Evolutionary conservation across 1,284 basidiomycete genomes (phyloP), one percentile per base, ranked within the genome.

Genomic region (Schizopora paradoxa): DNA sequence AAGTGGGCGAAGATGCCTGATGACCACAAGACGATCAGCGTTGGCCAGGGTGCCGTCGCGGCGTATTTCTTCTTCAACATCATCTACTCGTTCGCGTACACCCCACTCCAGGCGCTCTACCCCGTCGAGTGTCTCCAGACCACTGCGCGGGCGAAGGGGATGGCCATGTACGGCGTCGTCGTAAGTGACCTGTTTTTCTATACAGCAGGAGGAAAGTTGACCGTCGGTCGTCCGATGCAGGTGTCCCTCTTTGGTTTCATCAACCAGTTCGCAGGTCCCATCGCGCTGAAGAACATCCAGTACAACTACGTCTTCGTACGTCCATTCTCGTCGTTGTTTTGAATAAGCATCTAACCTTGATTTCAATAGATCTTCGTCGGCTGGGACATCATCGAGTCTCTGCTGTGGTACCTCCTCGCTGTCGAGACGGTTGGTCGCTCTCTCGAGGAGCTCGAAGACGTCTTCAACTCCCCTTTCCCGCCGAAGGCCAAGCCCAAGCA

Each of bases 101-200:
- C 73, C 5, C 76, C 74, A 4, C 60, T 75, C 14, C 75, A 80
- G 58, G 77, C 73, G 3, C 58, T 79, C 6, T 75, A 77, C 49
- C 76, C 79, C 1, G 69, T 72, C 16, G 78, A 80, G 52, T 74
- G 72, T 48, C 62, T 79, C 22, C 64, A 73, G 46, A 77, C 73
- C 41, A 76, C 73, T 47, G 72, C 75, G 37, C 69, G 76, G 43
- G 77, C 77, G 5, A 79, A 79, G 57, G 78, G 78, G 48, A 76
- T 79, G 67, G 70, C 69, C 6, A 51, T 69, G 61, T 68, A 68
- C 51, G 62, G 63, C 0, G 60, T 32, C 26, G 22, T 14, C 14
- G 19, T 31, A 11, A 6, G 18, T 32, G 14, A 14, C 27, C 21
- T 5, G 43, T n/a, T n/a, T n/a, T n/a, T n/a, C n/a, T n/a, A n/a